A percentile compares a stretch with the other conserved stretches of the same genome.
Conservation (phyloP, 257 asterid species). For the Voacanga thouarsii region DNA sequence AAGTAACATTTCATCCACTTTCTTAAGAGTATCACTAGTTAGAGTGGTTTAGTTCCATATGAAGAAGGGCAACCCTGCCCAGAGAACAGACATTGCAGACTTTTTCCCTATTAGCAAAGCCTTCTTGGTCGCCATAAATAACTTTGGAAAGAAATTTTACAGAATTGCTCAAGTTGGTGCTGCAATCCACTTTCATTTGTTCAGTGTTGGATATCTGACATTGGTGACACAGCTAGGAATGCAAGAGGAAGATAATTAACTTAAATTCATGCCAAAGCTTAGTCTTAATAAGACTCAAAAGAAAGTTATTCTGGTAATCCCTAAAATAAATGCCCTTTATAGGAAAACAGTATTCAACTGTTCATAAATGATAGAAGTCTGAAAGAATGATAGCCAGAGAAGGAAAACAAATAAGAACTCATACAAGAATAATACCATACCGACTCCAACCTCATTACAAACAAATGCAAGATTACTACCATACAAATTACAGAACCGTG, state of each 20-base stretch:
- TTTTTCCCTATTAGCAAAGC: not conserved
- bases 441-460: too few species aligned
- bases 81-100: not conserved
- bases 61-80: not conserved
- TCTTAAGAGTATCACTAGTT: not conserved
- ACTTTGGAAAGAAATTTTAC: not conserved
- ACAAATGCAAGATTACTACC: too few species aligned
- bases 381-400: not conserved
- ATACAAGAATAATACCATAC: too few species aligned
- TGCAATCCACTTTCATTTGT: not conserved
- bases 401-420: too few species aligned
- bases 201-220: not conserved
- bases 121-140: not conserved
- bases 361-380: not conserved
- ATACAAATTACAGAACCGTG: not conserved
- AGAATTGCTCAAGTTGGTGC: not conserved
- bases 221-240: not conserved
- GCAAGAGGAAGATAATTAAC: not conserved
- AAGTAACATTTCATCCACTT: not conserved
- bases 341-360: not conserved
- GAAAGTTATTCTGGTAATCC: not conserved
- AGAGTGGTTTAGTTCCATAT: not conserved
- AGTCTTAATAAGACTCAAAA: not conserved
- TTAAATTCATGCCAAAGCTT: not conserved
- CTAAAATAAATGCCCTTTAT: not conserved